phyloP scores from a whole-genome alignment of 768 basidiomycete species.

The Trichaptum fuscoviolaceum region DNA sequence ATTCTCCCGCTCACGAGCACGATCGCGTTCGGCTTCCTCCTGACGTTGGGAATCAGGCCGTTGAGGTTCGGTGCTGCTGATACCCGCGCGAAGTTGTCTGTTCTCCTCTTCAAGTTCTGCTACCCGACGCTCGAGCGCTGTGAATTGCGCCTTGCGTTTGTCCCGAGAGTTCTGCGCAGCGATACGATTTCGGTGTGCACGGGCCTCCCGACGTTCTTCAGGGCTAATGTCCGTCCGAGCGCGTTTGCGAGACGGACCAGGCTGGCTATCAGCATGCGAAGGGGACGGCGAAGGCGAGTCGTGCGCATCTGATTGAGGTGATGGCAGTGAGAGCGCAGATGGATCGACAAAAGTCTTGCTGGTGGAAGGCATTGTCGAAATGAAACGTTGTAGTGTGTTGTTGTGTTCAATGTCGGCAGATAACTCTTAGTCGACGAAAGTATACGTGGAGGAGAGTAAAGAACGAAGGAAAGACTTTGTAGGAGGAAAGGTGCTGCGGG shows the following conservation, averaged over 20 bases:
- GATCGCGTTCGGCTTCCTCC: conserved; percentile 32
- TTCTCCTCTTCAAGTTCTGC: conserved; percentile 83
- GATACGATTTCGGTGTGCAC: conserved; percentile 88
- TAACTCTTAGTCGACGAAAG: not conserved
- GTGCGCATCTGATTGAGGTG: conserved; percentile 26
- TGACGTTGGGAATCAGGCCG: conserved; percentile 25
- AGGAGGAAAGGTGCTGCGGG: not conserved
- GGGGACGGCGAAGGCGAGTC: conserved; percentile 18
- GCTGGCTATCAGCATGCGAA: conserved; percentile 7
- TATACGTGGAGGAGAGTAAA: not conserved
- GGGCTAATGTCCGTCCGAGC: conserved; percentile 55
- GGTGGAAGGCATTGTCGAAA: conserved; percentile 9
- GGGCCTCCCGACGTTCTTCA: conserved; percentile 81
- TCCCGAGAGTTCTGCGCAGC: conserved; percentile 93
- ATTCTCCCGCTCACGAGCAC: conserved; percentile 58
- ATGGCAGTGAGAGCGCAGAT: conserved; percentile 33
- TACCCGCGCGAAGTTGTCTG: conserved; percentile 58
- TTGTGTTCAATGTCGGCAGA: not conserved
- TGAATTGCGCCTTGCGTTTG: conserved; percentile 80
- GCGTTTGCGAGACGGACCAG: conserved; percentile 67
- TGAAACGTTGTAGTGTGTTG: not conserved
- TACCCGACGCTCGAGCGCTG: conserved; percentile 60
- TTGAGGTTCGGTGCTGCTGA: conserved; percentile 23
- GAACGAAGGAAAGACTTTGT: not conserved
- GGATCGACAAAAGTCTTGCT: conserved; percentile 31